Evolutionary conservation across 106 monocot species (phyloP), one percentile per base, ranked within the genome.

Genomic region (Allium cepa): DNA sequence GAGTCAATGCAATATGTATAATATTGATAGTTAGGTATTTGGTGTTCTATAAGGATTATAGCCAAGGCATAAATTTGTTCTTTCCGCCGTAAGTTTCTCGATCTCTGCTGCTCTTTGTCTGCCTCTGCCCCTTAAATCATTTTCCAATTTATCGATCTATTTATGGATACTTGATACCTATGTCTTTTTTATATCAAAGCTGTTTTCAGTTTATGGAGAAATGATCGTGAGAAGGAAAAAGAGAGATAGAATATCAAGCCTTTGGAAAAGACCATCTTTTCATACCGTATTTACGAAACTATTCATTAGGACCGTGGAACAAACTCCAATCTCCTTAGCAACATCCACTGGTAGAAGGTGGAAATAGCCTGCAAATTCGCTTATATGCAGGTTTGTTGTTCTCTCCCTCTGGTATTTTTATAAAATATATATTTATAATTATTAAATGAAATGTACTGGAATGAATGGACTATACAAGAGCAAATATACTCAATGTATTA

Each of bases 301-400:
- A n/a, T 79, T 79, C 77, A 87, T 90, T 49, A 90, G 79, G 27
- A 82, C 81, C 1, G 90, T 87, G 8, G 80, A 62, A 49, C 90
- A 94, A 9, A 94, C 59, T 6, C 58, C 55, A 13, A 90, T 76
- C 57, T 85, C 63, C 56, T 60, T 79, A 22, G 87, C 71, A 13
- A 90, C 94, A 27, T 80, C 76, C 17, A 68, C 26, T 55, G 87
- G 80, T 0, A 87, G 90, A 16, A 87, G 82, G 68, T 94, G 87
- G 53, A 90, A 90, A 64, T 78, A 87, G 26, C 69, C 17, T 0
- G 80, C 76, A 13, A 90, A 73, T 16, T 94, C 87, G 0, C 55
- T 69, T 18, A 80, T 48, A 7, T 76, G 63, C 53, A 94, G 61
- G 10, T 69, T 76, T 36, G 64, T 75, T 26, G 90, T 85, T 72